Evolutionary conservation across 2,329 filamentous ascomycete genomes (phyloP), one percentile per base, ranked within the genome.

Genomic region (Pyricularia grisea): DNA sequence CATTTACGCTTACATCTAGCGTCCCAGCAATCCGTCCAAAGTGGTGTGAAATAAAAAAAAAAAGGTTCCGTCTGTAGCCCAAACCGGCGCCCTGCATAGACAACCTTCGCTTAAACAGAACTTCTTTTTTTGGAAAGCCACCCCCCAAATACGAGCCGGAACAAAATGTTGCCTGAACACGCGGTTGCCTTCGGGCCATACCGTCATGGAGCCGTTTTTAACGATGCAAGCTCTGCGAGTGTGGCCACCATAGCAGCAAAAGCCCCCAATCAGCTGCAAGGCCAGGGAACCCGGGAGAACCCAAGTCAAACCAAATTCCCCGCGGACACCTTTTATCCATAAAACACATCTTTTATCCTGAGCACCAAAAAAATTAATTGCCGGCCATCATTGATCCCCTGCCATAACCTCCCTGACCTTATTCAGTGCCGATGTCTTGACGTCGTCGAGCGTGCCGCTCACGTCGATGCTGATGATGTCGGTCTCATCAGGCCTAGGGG

Each of bases 391-490:
- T 61, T 72, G 72, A 69, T 79, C 74, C 70, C 83, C 81, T 30
- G 81, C 80, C 76, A 90, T 82, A 71, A 84, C 84, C 72, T 81
- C 79, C 65, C 82, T 74, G n/a, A 90, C 88, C 72, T 83, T 83
- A 42, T 82, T 79, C 66, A 91, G 78, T 2, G 89, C 86, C 67
- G 87, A 84, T 28, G 79, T 78, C 79, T 89, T 84, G 69, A 94
- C 90, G 67, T 87, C 80, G 67, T 88, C 80, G 73, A 85, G 72
- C 68, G 84, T 76, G 70, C 83, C 78, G 80, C 86, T 87, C 69
- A 91, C 90, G 76, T 93, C 90, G 70, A 94, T 82, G 68, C 82
- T 87, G 71, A 93, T 84, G 71, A 92, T 90, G 78, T 95, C 92
- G 27, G 79, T 84, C 76, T 93, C 91, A 69, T 92, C 87, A 65